A percentile compares a stretch with the other conserved stretches of the same genome.
Evolutionary conservation across 208 protist species (phyloP).

Genomic region (Trypanosoma cruzi): DNA sequence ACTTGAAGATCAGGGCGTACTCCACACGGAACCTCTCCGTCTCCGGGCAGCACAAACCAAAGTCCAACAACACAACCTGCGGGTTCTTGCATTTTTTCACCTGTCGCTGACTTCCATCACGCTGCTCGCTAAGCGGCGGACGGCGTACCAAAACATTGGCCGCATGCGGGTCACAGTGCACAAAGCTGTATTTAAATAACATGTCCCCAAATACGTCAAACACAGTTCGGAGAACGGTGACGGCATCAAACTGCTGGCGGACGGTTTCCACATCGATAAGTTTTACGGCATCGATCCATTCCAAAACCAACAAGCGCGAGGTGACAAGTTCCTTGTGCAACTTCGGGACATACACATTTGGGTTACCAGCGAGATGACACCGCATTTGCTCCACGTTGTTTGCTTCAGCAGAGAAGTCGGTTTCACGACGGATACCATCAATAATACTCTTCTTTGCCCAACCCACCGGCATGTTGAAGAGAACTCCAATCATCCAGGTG

Average conservation of each 20-base stretch:
- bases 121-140: neutral
- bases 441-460: slow-evolving; percentile 72
- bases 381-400: slow-evolving; percentile 60
- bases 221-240: slow-evolving; percentile 56
- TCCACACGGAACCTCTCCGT: slow-evolving; percentile 76
- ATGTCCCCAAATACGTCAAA: slow-evolving; percentile 91
- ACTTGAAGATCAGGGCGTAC: slow-evolving; percentile 81
- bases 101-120: neutral
- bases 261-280: slow-evolving; percentile 67
- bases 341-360: slow-evolving; percentile 64
- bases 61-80: slow-evolving; percentile 81
- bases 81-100: slow-evolving; percentile 10
- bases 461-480: slow-evolving; percentile 78
- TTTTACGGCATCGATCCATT: slow-evolving; percentile 92
- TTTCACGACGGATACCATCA: slow-evolving; percentile 76
- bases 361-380: slow-evolving; percentile 36
- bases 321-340: slow-evolving; percentile 62
- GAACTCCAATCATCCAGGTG: slow-evolving; percentile 48
- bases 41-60: slow-evolving; percentile 73
- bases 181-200: slow-evolving; percentile 95
- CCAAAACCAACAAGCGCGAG: slow-evolving; percentile 86
- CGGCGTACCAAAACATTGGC: slow-evolving; percentile 92
- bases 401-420: slow-evolving; percentile 87
- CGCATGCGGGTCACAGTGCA: slow-evolving; percentile 94
- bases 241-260: slow-evolving; percentile 45